Evolutionary conservation across 2,329 filamentous ascomycete genomes (phyloP).

Genomic region (Fusarium neocosmosporiellum): DNA sequence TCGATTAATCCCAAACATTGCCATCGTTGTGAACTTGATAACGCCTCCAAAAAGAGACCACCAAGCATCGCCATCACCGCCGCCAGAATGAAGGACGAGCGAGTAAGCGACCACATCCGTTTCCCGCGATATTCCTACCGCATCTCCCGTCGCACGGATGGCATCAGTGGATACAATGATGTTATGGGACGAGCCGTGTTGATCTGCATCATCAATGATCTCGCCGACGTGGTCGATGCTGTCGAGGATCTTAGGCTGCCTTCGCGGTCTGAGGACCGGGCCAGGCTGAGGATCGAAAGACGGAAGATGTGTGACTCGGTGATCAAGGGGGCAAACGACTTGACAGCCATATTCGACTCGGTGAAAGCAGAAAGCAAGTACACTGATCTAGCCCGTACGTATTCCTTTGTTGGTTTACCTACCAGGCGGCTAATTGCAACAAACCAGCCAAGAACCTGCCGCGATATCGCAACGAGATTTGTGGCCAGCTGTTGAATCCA

Average conservation of each 20-base stretch:
- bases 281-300: slow-evolving; percentile 23
- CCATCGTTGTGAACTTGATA: not conserved
- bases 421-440: not conserved
- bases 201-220: slow-evolving; percentile 34
- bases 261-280: slow-evolving; percentile 20
- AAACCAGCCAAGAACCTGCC: slow-evolving; percentile 31
- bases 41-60: not conserved
- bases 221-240: slow-evolving; percentile 30
- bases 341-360: slow-evolving; percentile 29
- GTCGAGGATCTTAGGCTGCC: slow-evolving; percentile 31
- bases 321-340: slow-evolving; percentile 27
- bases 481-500: slow-evolving; percentile 23
- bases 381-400: slow-evolving; percentile 25
- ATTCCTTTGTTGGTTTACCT: not conserved
- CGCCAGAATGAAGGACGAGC: slow-evolving; percentile 24
- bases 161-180: slow-evolving; percentile 23
- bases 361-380: slow-evolving; percentile 30
- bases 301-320: slow-evolving; percentile 27
- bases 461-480: slow-evolving; percentile 27
- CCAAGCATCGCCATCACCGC: not conserved
- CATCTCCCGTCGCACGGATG: slow-evolving; percentile 25
- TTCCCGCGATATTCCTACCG: slow-evolving; percentile 31
- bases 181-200: slow-evolving; percentile 29
- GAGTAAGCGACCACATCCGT: slow-evolving; percentile 30
- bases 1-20: slow-evolving; percentile 3